These are phyloP conservation scores for Suillus sp. DNA, from an alignment of 768 basidiomycete species.

Conservation along the genomic window DNA sequence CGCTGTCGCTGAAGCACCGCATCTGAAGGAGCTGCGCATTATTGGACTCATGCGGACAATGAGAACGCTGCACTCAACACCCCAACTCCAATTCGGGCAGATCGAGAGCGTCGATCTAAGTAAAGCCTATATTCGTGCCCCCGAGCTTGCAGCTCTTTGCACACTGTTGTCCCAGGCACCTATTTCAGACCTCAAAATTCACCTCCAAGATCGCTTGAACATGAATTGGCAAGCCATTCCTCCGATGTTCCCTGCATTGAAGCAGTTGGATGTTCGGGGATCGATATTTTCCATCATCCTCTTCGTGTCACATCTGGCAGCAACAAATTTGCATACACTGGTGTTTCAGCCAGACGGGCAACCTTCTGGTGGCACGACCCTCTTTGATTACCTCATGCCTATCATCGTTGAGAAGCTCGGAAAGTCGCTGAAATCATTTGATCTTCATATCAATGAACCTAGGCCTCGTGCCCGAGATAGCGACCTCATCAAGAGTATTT, in stretches of 20 bases:
- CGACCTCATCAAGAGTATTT: conserved; percentile 1
- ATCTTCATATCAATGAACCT: conserved; percentile 12
- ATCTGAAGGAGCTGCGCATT: conserved; percentile 1
- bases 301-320: conserved; percentile 10
- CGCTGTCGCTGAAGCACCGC: neutral
- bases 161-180: conserved; percentile 1
- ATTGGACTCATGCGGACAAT: neutral
- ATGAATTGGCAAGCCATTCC: conserved; percentile 5
- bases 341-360: conserved; percentile 11
- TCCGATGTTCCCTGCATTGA: conserved; percentile 10
- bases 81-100: neutral
- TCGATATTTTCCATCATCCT: neutral
- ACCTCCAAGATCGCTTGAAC: conserved; percentile 5
- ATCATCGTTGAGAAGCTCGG: conserved; percentile 3
- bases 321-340: conserved; percentile 1
- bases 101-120: conserved; percentile 8
- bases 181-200: conserved; percentile 8
- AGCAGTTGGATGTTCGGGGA: conserved; percentile 10
- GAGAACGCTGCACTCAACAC: neutral
- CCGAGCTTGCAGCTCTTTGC: conserved; percentile 4
- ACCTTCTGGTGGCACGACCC: neutral
- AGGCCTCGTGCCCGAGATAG: neutral
- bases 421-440: conserved; percentile 11
- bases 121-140: conserved; percentile 3
- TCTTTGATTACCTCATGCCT: conserved; percentile 4